Evolutionary conservation across 2,329 filamentous ascomycete genomes (phyloP), one percentile per base, ranked within the genome.

Genomic region (Fusarium chaquense): DNA sequence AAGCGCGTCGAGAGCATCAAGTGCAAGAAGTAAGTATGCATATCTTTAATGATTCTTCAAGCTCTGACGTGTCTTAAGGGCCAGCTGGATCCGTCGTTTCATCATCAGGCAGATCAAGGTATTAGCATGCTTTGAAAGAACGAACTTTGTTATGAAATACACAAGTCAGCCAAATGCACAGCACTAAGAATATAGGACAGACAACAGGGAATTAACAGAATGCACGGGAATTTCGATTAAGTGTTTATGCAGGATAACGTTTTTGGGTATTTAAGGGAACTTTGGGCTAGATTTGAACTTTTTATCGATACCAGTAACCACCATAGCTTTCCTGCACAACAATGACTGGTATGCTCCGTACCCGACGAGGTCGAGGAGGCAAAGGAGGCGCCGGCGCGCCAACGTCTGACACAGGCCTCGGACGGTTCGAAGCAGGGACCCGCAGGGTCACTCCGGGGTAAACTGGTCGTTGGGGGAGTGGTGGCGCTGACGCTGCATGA

Each of bases 61-160:
- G 59, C 72, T 78, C 77, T 78, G 69, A 78, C 72, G 43, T 58
- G 63, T 69, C 56, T 59, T 47, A 68, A 78, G 76, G 74, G 58
- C 60, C 70, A 44, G 33, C 54, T 41, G 69, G 63, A 43, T 63
- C 67, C 18, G 44, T 51, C 28, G 58, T 69, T 53, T 71, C 72
- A 20, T 52, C 62, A 56, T 57, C 64, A 8, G 47, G 58, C 24
- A 72, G 69, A 62, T 59, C 63, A 54, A 69, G 73, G 55, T 73
- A 64, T 64, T 43, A 59, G 47, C 22, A 36, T 36, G n/a, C 20
- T 36, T 41, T 12, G n/a, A 16, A 40, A 18, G 20, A 40, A 20
- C 28, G 12, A 44, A 28, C 18, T 26, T 49, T 61, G 20, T 65
- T 36, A 24, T 43, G 20, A 26, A 32, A 20, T n/a, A 47, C 22